A percentile compares a stretch with the other conserved stretches of the same genome.
phyloP scores from a whole-genome alignment of 768 basidiomycete species.

The Gyrodon lividus region DNA sequence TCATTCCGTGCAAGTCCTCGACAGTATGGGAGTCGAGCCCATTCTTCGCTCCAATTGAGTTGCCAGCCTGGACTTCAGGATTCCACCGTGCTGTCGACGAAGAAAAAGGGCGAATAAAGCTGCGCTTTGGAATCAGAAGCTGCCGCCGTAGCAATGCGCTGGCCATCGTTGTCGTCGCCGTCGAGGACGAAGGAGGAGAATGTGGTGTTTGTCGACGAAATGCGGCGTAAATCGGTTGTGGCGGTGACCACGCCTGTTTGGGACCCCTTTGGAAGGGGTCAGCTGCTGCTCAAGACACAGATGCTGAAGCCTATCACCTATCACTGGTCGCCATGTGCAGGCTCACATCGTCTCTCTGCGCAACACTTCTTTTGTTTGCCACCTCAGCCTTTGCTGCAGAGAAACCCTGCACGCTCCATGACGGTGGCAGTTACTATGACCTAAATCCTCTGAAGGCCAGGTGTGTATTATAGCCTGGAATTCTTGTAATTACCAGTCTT shows the following conservation, averaged over 20 bases:
- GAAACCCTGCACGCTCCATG: slow-evolving; percentile 58
- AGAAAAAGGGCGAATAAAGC: slow-evolving; percentile 24
- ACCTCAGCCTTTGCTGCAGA: slow-evolving; percentile 37
- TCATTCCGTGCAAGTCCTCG: slow-evolving; percentile 81
- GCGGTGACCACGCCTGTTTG: slow-evolving; percentile 13
- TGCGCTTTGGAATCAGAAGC: slow-evolving; percentile 37
- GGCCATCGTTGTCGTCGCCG: slow-evolving; percentile 52
- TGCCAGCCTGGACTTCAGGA: slow-evolving; percentile 26
- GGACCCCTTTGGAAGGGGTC: slow-evolving; percentile 27
- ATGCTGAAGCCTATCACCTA: neutral
- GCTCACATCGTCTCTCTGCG: neutral
- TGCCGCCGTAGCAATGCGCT: slow-evolving; percentile 64
- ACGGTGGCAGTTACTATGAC: slow-evolving; percentile 61
- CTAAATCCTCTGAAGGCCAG: slow-evolving; percentile 58
- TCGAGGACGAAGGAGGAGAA: slow-evolving; percentile 18
- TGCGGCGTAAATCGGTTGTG: slow-evolving; percentile 29
- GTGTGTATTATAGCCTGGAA: slow-evolving; percentile 35
- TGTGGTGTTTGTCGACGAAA: neutral
- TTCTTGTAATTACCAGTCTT: neutral
- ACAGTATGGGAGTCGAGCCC: slow-evolving; percentile 70
- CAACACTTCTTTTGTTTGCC: slow-evolving; percentile 4
- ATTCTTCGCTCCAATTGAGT: slow-evolving; percentile 38
- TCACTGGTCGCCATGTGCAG: slow-evolving; percentile 5
- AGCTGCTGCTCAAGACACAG: neutral
- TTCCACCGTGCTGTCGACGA: slow-evolving; percentile 24